Evolutionary conservation across 2,329 filamentous ascomycete species (phyloP), one percentile per base, ranked within the genome.

Genomic region (Ophiobolus disseminans): DNA sequence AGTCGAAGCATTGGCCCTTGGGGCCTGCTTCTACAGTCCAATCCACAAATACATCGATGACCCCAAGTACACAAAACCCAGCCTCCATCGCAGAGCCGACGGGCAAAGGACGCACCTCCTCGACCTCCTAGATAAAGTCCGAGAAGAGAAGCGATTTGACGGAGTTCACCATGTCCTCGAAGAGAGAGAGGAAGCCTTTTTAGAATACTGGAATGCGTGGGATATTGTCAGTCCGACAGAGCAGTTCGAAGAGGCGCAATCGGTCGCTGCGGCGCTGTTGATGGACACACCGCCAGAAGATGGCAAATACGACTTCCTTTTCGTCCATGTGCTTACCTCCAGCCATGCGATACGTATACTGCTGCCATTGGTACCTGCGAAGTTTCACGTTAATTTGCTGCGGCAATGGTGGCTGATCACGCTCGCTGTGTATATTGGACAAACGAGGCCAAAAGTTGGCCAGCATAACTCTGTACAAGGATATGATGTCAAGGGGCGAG

Each of bases 191-290:
- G 79, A 82, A 11, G 80, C 86, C 0, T 77, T 96, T 13, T 73
- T 97, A 36, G 88, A 95, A 60, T 90, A 97, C 76, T 97, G 91
- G 90, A 94, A 95, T 58, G 86, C 88, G 3, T 97, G 91, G 92
- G 65, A 68, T 8, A 79, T 95, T 8, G 50, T 58, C 17, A 80
- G 92, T 51, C 87, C 89, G 1, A 79, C 80, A n/a, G 80, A 82
- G 57, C 87, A 91, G 63, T 95, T 97, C 66, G 82, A 85, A 48
- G 82, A 88, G 47, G 89, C 86, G 1, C 84, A 87, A 56, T 75
- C 79, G 48, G 73, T 81, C 3, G 83, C 83, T 2, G 75, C 79
- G 1, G 81, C 83, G 0, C 72, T 92, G 5, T 79, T 91, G 4
- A 79, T 82, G 5, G 85, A 84, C 3, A 68, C 68, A 6, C 56